Percentiles rank a stretch among this genome's conserved stretches.
These are phyloP conservation scores for Colletotrichum higginsianum DNA, from an alignment of 2,329 filamentous ascomycete species.

Conservation along the genomic window DNA sequence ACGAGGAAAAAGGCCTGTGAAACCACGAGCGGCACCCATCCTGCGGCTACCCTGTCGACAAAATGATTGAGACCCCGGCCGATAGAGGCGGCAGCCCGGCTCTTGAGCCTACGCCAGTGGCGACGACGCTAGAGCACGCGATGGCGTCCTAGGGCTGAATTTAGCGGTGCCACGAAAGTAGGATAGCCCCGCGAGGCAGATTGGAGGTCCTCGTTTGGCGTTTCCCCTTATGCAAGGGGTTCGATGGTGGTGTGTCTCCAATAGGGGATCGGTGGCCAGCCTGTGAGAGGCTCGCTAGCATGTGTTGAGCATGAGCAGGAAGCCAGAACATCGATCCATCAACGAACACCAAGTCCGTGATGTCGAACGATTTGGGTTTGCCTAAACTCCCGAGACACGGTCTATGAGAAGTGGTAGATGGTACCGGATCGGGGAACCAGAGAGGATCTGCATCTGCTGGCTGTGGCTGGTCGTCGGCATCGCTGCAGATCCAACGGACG, in stretches of 20 bases:
- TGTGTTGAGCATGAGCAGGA: neutral
- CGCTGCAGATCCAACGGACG: neutral
- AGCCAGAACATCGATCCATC: neutral
- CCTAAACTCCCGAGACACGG: neutral
- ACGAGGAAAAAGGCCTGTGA: neutral
- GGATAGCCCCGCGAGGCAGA: neutral
- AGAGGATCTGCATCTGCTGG: neutral
- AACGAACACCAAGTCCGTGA: neutral
- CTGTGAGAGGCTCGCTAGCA: neutral
- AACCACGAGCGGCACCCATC: neutral
- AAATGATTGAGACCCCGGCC: neutral
- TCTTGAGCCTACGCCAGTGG: neutral
- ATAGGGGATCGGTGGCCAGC: neutral
- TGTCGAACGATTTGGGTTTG: neutral
- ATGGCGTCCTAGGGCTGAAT: slow-evolving; percentile 41
- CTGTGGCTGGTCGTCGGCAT: neutral
- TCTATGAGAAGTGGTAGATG: neutral
- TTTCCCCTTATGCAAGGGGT: slow-evolving; percentile 7
- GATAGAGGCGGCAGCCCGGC: neutral
- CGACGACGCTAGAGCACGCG: neutral
- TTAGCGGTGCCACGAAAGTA: neutral
- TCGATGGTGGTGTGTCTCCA: too few species aligned
- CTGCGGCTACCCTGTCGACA: neutral
- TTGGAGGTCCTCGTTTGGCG: slow-evolving; percentile 1
- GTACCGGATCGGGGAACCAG: too few species aligned